These are phyloP conservation scores for Penicillium sp. DNA, from an alignment of 2,329 filamentous ascomycete genomes.

Conservation along the genomic window DNA sequence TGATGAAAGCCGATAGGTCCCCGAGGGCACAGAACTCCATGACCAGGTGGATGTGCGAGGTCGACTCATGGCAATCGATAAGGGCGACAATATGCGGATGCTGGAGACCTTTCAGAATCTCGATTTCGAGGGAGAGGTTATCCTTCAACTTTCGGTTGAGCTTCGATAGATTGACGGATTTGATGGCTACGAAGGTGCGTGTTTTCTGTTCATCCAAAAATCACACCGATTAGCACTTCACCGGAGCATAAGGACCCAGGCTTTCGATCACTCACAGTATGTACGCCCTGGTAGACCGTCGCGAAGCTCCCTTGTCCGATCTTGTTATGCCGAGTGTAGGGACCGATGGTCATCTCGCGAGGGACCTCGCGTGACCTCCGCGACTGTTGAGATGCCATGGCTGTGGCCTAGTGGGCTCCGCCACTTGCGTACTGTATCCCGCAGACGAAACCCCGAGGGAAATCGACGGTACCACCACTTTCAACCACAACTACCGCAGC, in stretches of 20 bases:
- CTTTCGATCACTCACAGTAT: slow-evolving; percentile 65
- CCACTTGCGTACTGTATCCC: slow-evolving; percentile 18
- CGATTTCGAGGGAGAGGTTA: slow-evolving; percentile 92
- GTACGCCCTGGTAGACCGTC: slow-evolving; percentile 84
- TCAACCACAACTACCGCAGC: slow-evolving; percentile 42
- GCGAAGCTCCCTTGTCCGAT: slow-evolving; percentile 98
- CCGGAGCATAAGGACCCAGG: not conserved
- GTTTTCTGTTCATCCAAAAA: slow-evolving; percentile 59
- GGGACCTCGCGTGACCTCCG: slow-evolving; percentile 42
- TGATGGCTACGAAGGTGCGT: slow-evolving; percentile 86
- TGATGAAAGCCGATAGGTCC: slow-evolving; percentile 93
- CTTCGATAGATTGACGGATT: slow-evolving; percentile 87
- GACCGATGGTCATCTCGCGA: slow-evolving; percentile 60
- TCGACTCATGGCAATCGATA: slow-evolving; percentile 87
- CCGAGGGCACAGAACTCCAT: slow-evolving; percentile 99
- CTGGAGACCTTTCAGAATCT: slow-evolving; percentile 88
- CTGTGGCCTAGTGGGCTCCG: slow-evolving; percentile 32
- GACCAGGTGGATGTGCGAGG: slow-evolving; percentile 87
- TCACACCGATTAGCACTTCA: slow-evolving; percentile 15
- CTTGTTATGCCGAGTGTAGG: slow-evolving; percentile 80
- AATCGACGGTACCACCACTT: slow-evolving; percentile 21
- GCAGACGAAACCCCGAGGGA: slow-evolving; percentile 17
- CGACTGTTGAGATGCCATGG: slow-evolving; percentile 48
- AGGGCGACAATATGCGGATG: slow-evolving; percentile 97
- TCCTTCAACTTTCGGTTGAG: slow-evolving; percentile 96